These are phyloP conservation scores for Phylloboletellus chloephorus DNA, from an alignment of 1,284 basidiomycete species.

Conservation along the genomic window DNA sequence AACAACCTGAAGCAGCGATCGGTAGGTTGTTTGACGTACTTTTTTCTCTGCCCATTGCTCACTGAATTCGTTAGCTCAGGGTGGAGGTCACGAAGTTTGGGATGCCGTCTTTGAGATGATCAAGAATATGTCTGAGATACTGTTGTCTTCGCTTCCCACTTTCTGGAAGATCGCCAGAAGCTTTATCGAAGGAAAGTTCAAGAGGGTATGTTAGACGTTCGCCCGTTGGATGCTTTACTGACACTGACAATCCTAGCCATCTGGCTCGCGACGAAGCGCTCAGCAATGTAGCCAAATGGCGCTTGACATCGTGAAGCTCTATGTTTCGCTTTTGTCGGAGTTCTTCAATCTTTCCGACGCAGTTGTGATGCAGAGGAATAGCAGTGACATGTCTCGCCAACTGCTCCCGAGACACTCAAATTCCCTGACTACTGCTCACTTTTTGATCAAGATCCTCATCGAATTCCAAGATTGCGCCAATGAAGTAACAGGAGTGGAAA, in stretches of 20 bases:
- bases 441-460: slow-evolving; percentile 71
- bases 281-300: slow-evolving; percentile 88
- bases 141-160: slow-evolving; percentile 73
- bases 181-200: slow-evolving; percentile 89
- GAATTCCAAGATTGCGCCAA: slow-evolving; percentile 85
- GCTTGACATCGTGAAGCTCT: slow-evolving; percentile 83
- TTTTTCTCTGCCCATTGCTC: background rate
- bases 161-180: slow-evolving; percentile 93
- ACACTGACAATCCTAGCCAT: slow-evolving; percentile 15
- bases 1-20: slow-evolving; percentile 56
- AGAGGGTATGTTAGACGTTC: slow-evolving; percentile 51
- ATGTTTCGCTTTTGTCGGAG: slow-evolving; percentile 80
- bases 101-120: slow-evolving; percentile 68
- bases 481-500: slow-evolving; percentile 78
- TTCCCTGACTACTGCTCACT: slow-evolving; percentile 79
- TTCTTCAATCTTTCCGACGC: slow-evolving; percentile 88
- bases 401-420: slow-evolving; percentile 76
- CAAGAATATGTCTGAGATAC: slow-evolving; percentile 65
- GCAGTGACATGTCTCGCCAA: slow-evolving; percentile 36
- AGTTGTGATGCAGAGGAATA: slow-evolving; percentile 44
- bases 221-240: slow-evolving; percentile 1
- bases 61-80: slow-evolving; percentile 38
- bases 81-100: slow-evolving; percentile 75
- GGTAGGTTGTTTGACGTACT: slow-evolving; percentile 41
- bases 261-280: slow-evolving; percentile 63